Conservation (phyloP, 305 asterid species). For the Fraxinus paxiana region DNA sequence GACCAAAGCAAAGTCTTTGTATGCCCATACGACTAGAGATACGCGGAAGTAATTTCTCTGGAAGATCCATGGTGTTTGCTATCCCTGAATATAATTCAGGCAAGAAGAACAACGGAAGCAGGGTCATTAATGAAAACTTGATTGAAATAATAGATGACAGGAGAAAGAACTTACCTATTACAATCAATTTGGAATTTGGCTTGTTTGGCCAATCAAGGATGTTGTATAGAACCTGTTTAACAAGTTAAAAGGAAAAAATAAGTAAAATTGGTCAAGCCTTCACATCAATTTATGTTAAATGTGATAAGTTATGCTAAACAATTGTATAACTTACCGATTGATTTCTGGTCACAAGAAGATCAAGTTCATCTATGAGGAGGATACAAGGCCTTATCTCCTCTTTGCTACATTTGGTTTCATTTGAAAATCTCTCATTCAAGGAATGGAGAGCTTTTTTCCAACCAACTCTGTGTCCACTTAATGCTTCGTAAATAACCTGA, state of each 20-base stretch:
- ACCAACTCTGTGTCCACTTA: conserved; percentile 81
- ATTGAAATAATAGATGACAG: conserved; percentile 14
- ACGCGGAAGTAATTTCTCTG: conserved; percentile 93
- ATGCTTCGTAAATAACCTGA: conserved; percentile 90
- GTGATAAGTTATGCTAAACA: conserved; percentile 6
- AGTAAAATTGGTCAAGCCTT: not conserved
- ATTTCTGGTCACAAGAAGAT: conserved; percentile 86
- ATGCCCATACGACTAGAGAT: conserved; percentile 98
- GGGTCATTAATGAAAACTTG: not conserved
- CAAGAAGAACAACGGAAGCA: conserved; percentile 16
- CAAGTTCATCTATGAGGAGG: conserved; percentile 91
- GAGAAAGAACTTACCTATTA: conserved; percentile 59
- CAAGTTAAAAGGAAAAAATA: conserved; percentile 13
- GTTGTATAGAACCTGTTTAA: conserved; percentile 74
- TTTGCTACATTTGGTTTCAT: conserved; percentile 45
- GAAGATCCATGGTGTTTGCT: conserved; percentile 99
- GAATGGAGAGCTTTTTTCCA: conserved; percentile 92
- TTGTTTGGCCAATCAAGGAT: conserved; percentile 97
- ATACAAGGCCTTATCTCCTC: conserved; percentile 70
- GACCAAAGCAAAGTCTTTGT: conserved; percentile 97
- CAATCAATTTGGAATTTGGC: conserved; percentile 81
- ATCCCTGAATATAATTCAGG: conserved; percentile 52
- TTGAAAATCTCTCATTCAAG: conserved; percentile 76
- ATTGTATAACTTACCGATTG: conserved; percentile 62
- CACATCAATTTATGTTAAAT: conserved; percentile 2